A percentile compares a stretch with the other conserved stretches of the same genome.
phyloP scores from a whole-genome alignment of 805 yeast species.

The Nakazawaea ernobii region DNA sequence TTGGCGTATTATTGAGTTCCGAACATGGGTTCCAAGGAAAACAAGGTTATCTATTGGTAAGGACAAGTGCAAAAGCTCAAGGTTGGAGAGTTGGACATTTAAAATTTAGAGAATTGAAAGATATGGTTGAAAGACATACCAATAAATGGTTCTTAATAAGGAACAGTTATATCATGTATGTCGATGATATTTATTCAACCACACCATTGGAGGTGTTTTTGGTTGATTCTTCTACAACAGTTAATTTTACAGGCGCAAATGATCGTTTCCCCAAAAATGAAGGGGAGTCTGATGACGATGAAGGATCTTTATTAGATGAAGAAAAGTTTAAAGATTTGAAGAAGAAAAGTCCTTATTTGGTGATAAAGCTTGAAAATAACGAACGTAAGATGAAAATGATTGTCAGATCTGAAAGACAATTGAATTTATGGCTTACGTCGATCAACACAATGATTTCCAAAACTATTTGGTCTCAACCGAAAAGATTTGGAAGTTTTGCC shows the following conservation, averaged over 20 bases:
- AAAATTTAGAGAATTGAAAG: slow-evolving; percentile 68
- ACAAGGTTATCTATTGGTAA: slow-evolving; percentile 78
- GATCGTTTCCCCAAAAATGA: slow-evolving; percentile 19
- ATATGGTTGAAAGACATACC: slow-evolving; percentile 87
- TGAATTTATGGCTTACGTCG: slow-evolving; percentile 71
- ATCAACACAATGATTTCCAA: slow-evolving; percentile 61
- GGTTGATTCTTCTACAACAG: slow-evolving; percentile 71
- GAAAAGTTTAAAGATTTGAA: slow-evolving; percentile 18
- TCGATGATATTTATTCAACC: slow-evolving; percentile 79
- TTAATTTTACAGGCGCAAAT: slow-evolving; percentile 40
- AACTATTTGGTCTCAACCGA: slow-evolving; percentile 65
- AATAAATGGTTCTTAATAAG: slow-evolving; percentile 90
- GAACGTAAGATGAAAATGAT: slow-evolving; percentile 75
- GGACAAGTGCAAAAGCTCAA: slow-evolving; percentile 79
- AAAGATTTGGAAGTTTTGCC: slow-evolving; percentile 87
- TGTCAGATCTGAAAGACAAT: slow-evolving; percentile 59
- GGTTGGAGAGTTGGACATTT: slow-evolving; percentile 97
- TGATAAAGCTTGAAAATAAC: slow-evolving; percentile 59
- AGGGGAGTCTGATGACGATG: slow-evolving; percentile 20
- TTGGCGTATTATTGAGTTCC: slow-evolving; percentile 75
- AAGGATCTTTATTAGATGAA: slow-evolving; percentile 28
- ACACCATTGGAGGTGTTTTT: slow-evolving; percentile 87
- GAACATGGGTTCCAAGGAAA: slow-evolving; percentile 82
- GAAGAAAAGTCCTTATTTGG: slow-evolving; percentile 37
- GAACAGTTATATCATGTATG: slow-evolving; percentile 78